Base-by-base conservation (phyloP, 805 yeast genomes). In the Yamadazyma phyllophila region DNA sequence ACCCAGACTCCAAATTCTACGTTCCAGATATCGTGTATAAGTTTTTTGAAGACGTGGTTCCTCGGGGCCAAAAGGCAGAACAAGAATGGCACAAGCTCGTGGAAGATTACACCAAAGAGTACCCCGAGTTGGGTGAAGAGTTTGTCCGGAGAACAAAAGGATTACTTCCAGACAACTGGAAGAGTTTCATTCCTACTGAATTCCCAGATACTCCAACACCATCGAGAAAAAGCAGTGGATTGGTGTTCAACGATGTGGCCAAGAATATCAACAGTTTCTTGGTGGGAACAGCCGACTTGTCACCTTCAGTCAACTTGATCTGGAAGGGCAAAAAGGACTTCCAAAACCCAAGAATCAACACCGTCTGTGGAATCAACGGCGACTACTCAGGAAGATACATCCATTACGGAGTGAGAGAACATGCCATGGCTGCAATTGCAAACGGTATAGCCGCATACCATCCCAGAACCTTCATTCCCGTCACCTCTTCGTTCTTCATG, bases 221-320 rank as follows among this genome's bases (percentile, higher is more conserved):
- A n/a, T 53, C 63, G 10, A 54, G 64, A 48, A 59, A 55, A 36
- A 56, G 62, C 9, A 51, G 58, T 42, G 66, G 63, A 14, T 43
- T 61, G 39, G 65, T 58, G 2, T 56, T 65, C 49, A 62, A 57
- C 27, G 60, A 60, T 36, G 34, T 65, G 34, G 61, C 66, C 33
- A 43, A 53, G 40, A 37, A 55, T 3, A 44, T 62, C 14, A 60
- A 60, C 24, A 49, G 45, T 12, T 57, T 67, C 45, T 41, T 67
- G 8, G 67, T 60, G 7, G 72, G 73, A 15, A 55, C 67, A 10
- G 73, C 70, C n/a, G 73, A 67, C 52, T 52, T 67, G 31, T 46
- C 63, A 8, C 61, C 62, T 4, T 65, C 69, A 0, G 63, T 62
- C 24, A 62, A 63, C 35, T 45, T 62, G 56, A 50, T 50, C 35